Base-by-base conservation (phyloP, 805 yeast species). In the Lipomyces anomalus region DNA sequence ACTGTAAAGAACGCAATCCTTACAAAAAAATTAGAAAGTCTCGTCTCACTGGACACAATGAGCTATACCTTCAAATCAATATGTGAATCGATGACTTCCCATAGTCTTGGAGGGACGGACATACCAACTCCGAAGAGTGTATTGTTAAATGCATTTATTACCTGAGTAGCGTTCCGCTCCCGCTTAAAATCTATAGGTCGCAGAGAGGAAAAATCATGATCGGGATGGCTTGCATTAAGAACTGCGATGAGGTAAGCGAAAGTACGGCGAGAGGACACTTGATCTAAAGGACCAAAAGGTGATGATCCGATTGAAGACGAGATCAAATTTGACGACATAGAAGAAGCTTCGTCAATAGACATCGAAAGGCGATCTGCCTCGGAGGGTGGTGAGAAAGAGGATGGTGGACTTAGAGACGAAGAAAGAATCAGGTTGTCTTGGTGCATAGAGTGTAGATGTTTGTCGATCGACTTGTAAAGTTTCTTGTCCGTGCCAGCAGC, bases 281-380 rank as follows among this genome's bases (percentile, higher is more conserved):
- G 82, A 59, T 82, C 84, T 28, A 92, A 71, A 0, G 97, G 95
- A 0, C 98, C 98, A 67, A 92, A 92, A 0, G 97, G 97, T 3
- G 72, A 67, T 6, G 61, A 41, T 11, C 63, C 60, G 33, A 59
- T 52, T 4, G 55, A 56, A 9, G 62, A 44, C 3, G 64, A 13
- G 43, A 26, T 21, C n/a, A 33, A 20, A 22, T 26, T n/a, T 40
- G 11, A 39, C 22, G 6, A 9, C 23, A 39, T 32, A n/a, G 2
- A 36, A 18, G 22, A 18, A n/a, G 47, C 34, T 4, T 16, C 45
- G 16, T 33, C 50, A 16, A 43, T 32, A 22, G 55, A 35, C 44
- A 30, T 28, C n/a, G 46, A 6, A 35, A 39, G 28, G 33, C 29
- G 26, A 22, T 38, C 21, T 17, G 42, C 44, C 26, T 46, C 52